Evolutionary conservation across 2,329 filamentous ascomycete genomes (phyloP).

Genomic region (Colletotrichum spaethianum): DNA sequence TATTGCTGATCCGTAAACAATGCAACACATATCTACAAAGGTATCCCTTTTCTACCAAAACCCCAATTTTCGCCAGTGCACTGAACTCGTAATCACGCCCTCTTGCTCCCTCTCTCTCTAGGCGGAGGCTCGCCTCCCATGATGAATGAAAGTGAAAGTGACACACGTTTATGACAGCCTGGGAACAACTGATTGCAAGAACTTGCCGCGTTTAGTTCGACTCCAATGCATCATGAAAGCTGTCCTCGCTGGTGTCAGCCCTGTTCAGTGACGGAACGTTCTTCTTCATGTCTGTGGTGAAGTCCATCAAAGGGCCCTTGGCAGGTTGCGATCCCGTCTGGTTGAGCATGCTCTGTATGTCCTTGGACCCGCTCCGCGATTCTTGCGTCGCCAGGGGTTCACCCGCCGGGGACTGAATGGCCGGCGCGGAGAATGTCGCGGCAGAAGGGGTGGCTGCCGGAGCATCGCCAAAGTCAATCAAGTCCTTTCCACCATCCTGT

Average conservation of each 20-base stretch:
- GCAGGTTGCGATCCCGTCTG: slow-evolving; percentile 61
- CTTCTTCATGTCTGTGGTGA: slow-evolving; percentile 68
- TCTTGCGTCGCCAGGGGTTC: neutral
- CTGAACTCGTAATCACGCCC: slow-evolving; percentile 7
- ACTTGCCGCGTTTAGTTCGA: slow-evolving; percentile 38
- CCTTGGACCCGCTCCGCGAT: slow-evolving; percentile 44
- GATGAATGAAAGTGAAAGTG: slow-evolving; percentile 33
- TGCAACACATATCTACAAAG: slow-evolving; percentile 38
- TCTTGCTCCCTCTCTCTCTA: slow-evolving; percentile 8
- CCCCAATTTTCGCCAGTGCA: slow-evolving; percentile 36
- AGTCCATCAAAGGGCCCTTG: slow-evolving; percentile 69
- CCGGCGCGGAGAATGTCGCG: slow-evolving; percentile 25
- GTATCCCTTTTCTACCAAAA: slow-evolving; percentile 40
- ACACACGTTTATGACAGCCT: slow-evolving; percentile 1
- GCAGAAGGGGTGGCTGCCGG: slow-evolving; percentile 23
- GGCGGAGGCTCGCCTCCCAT: slow-evolving; percentile 29
- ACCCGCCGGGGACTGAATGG: slow-evolving; percentile 3
- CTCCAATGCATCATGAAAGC: slow-evolving; percentile 57
- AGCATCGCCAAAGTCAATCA: slow-evolving; percentile 69
- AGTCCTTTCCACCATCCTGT: slow-evolving; percentile 52
- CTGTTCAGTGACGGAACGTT: slow-evolving; percentile 47
- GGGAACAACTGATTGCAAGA: neutral
- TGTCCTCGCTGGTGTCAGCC: slow-evolving; percentile 53
- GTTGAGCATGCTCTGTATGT: slow-evolving; percentile 61
- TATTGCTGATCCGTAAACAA: slow-evolving; percentile 29